Conservation (phyloP, 225 moss, liverwort and hornwort genomes). For the Physcomitrium patens region DNA sequence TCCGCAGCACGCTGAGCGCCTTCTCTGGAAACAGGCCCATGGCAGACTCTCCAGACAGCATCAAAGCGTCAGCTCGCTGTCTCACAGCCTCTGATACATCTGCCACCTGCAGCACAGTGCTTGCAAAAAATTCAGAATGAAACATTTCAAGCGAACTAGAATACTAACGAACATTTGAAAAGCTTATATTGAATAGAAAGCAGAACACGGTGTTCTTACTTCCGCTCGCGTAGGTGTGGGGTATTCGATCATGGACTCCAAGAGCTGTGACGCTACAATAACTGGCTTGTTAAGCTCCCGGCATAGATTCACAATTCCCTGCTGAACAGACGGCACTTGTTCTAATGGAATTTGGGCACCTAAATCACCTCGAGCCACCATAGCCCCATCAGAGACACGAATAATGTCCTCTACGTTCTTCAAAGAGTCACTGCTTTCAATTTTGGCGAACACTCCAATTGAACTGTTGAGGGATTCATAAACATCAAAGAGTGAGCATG, state of each 20-base stretch:
- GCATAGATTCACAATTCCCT: slow-evolving; percentile 77
- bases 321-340: slow-evolving; percentile 97
- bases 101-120: slow-evolving; percentile 67
- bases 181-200: no score
- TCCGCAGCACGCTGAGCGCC: slow-evolving; percentile 87
- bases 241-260: slow-evolving; percentile 99
- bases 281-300: slow-evolving; percentile 95
- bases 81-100: slow-evolving; percentile 97
- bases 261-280: slow-evolving; percentile 95
- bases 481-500: neutral
- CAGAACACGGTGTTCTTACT: slow-evolving; percentile 43
- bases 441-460: slow-evolving; percentile 93
- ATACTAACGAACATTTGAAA: no score
- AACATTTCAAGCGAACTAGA: no score
- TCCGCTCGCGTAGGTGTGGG: slow-evolving; percentile 98
- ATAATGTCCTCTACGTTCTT: slow-evolving; percentile 92
- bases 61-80: slow-evolving; percentile 95
- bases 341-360: slow-evolving; percentile 97
- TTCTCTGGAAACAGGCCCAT: slow-evolving; percentile 96
- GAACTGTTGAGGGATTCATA: slow-evolving; percentile 50
- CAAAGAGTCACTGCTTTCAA: slow-evolving; percentile 93
- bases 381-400: slow-evolving; percentile 91
- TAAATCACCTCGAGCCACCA: slow-evolving; percentile 98
- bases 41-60: slow-evolving; percentile 98
- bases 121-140: slow-evolving; percentile 3